Conservation (phyloP, 306 rosid genomes). For the Cucumis melo region DNA sequence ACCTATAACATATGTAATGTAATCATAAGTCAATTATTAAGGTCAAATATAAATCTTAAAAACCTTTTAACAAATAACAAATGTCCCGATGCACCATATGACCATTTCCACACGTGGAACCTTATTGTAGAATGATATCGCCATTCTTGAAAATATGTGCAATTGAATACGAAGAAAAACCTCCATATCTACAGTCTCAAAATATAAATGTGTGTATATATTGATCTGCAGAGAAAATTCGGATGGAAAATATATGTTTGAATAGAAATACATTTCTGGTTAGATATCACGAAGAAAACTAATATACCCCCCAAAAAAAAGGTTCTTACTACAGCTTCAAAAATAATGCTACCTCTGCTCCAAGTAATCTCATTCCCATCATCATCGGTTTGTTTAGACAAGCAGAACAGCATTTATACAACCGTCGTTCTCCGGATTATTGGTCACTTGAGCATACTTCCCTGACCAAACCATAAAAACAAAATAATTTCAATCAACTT, state of each 20-base stretch:
- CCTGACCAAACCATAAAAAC: conserved; percentile 30
- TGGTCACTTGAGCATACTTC: conserved; percentile 90
- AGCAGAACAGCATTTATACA: conserved; percentile 83
- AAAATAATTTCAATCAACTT: neutral
- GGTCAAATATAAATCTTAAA: no score
- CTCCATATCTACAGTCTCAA: no score
- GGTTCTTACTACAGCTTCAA: neutral
- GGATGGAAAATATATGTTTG: neutral
- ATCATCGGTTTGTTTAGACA: conserved; percentile 26
- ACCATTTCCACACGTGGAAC: no score
- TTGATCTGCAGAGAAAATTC: neutral
- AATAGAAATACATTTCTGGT: neutral
- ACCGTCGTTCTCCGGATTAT: conserved; percentile 89
- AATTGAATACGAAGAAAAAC: no score
- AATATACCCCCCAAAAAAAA: neutral
- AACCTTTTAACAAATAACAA: no score
- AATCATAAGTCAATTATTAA: no score
- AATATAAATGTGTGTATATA: no score
- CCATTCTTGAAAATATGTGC: no score
- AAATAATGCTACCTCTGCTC: neutral
- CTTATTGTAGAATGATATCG: no score
- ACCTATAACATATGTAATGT: no score
- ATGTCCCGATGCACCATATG: no score
- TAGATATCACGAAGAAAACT: neutral
- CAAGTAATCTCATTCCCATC: neutral